A percentile compares a stretch with the other conserved stretches of the same genome.
Conservation (phyloP, 2,329 filamentous ascomycete species). For the Pseudonectria buxi region DNA sequence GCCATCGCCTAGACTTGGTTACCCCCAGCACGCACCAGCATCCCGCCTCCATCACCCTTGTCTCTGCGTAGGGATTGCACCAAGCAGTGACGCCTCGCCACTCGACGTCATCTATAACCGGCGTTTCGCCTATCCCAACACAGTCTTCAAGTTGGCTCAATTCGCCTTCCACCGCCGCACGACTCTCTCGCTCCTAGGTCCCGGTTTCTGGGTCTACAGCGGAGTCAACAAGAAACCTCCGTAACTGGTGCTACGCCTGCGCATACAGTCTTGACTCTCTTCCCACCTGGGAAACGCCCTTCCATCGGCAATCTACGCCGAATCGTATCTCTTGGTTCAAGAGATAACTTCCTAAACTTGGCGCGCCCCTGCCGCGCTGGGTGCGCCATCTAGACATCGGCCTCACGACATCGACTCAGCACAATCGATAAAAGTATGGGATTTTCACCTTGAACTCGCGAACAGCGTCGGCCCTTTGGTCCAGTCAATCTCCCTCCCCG, state of each 20-base stretch:
- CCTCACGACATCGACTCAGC: conserved; percentile 6
- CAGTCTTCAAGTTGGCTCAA: conserved; percentile 92
- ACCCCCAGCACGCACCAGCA: no score
- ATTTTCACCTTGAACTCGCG: conserved; percentile 24
- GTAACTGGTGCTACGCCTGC: conserved; percentile 56
- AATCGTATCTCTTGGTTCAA: conserved; percentile 22
- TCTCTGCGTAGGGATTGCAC: conserved; percentile 2
- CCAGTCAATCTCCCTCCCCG: conserved; percentile 6
- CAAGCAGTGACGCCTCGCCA: conserved; percentile 4
- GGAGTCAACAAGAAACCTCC: conserved; percentile 97
- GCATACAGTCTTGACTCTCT: conserved; percentile 5
- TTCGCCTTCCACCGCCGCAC: conserved; percentile 63
- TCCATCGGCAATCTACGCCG: conserved; percentile 17
- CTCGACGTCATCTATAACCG: conserved; percentile 8
- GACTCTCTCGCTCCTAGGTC: conserved; percentile 83
- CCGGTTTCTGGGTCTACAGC: conserved; percentile 87
- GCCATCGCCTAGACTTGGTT: no score
- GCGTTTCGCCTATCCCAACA: conserved; percentile 19
- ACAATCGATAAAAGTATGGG: conserved; percentile 20
- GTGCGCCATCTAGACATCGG: conserved; percentile 21
- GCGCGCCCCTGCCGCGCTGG: conserved; percentile 32
- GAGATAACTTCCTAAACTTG: conserved; percentile 24
- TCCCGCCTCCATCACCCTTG: background rate
- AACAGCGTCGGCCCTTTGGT: conserved; percentile 12
- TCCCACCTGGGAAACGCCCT: conserved; percentile 5